Evolutionary conservation across 1,284 basidiomycete genomes (phyloP).

Genomic region (Trichosporon sp.): DNA sequence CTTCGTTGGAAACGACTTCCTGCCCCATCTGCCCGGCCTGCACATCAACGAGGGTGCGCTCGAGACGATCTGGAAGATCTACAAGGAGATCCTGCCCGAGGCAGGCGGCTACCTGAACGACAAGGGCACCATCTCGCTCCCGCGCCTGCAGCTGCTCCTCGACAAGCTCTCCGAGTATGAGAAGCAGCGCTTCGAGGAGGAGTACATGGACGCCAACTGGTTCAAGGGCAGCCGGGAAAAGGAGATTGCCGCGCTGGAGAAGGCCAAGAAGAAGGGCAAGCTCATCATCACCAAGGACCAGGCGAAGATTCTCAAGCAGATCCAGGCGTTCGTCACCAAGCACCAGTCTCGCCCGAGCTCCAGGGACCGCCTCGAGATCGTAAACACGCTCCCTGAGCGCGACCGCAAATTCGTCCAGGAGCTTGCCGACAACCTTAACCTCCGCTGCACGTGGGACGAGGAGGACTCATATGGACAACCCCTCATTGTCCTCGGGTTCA

Average conservation of each 20-base stretch:
- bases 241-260: slow-evolving; percentile 56
- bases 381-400: slow-evolving; percentile 68
- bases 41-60: slow-evolving; percentile 98
- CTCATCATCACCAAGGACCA: slow-evolving; percentile 64
- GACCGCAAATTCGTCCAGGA: slow-evolving; percentile 72
- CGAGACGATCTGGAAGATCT: slow-evolving; percentile 86
- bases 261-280: slow-evolving; percentile 47
- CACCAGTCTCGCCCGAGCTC: slow-evolving; percentile 54
- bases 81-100: slow-evolving; percentile 80
- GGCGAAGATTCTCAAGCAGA: slow-evolving; percentile 66
- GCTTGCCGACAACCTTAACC: slow-evolving; percentile 68
- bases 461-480: slow-evolving; percentile 72
- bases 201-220: slow-evolving; percentile 82
- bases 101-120: slow-evolving; percentile 92
- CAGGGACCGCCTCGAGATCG: slow-evolving; percentile 58
- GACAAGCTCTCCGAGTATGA: slow-evolving; percentile 86
- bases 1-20: slow-evolving; percentile 95
- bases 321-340: slow-evolving; percentile 66
- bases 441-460: slow-evolving; percentile 80
- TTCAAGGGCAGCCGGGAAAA: slow-evolving; percentile 82
- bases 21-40: slow-evolving; percentile 91
- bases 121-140: slow-evolving; percentile 72
- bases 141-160: slow-evolving; percentile 77
- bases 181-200: slow-evolving; percentile 81
- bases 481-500: slow-evolving; percentile 54